phyloP scores from a whole-genome alignment of 495 filamentous ascomycete genomes.

The Neurospora cerealis region DNA sequence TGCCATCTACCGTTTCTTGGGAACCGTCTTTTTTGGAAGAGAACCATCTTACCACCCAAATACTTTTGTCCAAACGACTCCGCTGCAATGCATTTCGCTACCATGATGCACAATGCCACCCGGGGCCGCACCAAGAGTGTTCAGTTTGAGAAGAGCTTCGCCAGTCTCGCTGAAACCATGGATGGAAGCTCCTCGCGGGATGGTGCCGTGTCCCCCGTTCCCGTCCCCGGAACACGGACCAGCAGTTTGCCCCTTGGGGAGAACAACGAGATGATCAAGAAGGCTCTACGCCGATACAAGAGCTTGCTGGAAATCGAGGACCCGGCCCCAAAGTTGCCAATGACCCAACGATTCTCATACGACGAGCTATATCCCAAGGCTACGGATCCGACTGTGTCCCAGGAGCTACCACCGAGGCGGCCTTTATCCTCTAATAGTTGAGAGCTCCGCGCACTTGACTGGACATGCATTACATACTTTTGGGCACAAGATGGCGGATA shows the following conservation, averaged over 20 bases:
- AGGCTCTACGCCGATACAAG: conserved; percentile 28
- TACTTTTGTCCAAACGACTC: conserved; percentile 21
- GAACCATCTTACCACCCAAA: conserved; percentile 24
- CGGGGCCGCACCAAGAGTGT: conserved; percentile 35
- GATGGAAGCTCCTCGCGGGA: conserved; percentile 13
- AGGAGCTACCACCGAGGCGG: conserved; percentile 3
- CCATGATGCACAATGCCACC: conserved; percentile 32
- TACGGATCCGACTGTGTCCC: conserved; percentile 7
- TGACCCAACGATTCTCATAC: conserved; percentile 34
- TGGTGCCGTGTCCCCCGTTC: conserved; percentile 9
- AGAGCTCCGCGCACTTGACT: conserved; percentile 15
- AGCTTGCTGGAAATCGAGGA: conserved; percentile 42
- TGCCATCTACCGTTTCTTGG: conserved; percentile 29
- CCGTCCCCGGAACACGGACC: conserved; percentile 17
- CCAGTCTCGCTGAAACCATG: conserved; percentile 13
- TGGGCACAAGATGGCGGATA: neutral
- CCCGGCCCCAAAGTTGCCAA: conserved; percentile 30
- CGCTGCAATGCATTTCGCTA: conserved; percentile 29
- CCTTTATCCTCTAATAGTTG: conserved; percentile 22
- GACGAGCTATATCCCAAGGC: conserved; percentile 34
- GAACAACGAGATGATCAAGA: conserved; percentile 22
- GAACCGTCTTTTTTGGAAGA: conserved; percentile 17
- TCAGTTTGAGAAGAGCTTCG: conserved; percentile 31
- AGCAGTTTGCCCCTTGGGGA: conserved; percentile 24
- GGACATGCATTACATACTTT: neutral